Base-by-base conservation (phyloP, 2,329 filamentous ascomycete species). In the Fusarium mangiferae region DNA sequence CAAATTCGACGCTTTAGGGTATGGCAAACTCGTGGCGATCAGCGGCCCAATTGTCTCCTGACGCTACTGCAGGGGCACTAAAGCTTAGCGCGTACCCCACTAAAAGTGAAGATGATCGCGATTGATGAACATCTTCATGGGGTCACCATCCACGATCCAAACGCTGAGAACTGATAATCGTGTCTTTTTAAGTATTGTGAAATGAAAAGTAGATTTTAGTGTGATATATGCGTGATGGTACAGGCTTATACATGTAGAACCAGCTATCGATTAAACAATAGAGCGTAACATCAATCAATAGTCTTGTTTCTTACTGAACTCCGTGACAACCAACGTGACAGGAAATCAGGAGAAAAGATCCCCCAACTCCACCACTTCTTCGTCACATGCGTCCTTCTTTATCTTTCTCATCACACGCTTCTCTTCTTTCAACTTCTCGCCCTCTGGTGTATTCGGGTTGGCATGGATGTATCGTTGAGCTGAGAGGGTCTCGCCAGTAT, bases 401-500 rank as follows among this genome's bases (percentile, higher is more conserved):
- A 1, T 18, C 8, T 24, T 33, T 33, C 58, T 62, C 1, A 46
- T 39, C 7, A 51, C 7, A 5, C 56, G 51, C 18, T 49, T 67
- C 35, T 60, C 58, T 18, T 28, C 45, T 20, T 28, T n/a, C 18
- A 41, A 57, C 28, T 33, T 41, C 3, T 55, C 6, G 5, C 33
- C 51, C 26, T 36, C n/a, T 4, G n/a, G 26, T 4, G 38, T 41
- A 36, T 30, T 17, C 42, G 18, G 22, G 7, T 54, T 20, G 28
- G 20, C 8, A 6, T 56, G 59, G 22, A 33, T 15, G 30, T 24
- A 59, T 4, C 18, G 39, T 35, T 54, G 22, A 17, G 60, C 48
- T 6, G 41, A 60, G 18, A 73, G 45, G 24, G 41, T 48, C 44
- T 63, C 61, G 26, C 67, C 72, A 5, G 44, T 57, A 9, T 45